Evolutionary conservation across 345 rosid species (phyloP).

Genomic region (Excoecaria cochinchinensis): DNA sequence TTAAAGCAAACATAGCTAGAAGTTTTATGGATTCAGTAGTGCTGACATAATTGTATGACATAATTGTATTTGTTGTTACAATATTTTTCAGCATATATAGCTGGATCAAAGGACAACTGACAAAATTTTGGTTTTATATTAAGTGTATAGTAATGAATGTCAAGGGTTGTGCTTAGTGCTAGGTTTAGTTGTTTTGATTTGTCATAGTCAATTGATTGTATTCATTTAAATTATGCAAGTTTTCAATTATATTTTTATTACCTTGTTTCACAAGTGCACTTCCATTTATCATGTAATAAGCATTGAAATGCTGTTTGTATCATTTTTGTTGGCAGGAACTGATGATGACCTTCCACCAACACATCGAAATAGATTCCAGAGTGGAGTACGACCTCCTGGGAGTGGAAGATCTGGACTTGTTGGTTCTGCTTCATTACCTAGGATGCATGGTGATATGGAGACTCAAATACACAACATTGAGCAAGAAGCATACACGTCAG

Average conservation of each 20-base stretch:
- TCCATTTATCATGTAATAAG: neutral
- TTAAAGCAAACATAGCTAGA: slow-evolving; percentile 5
- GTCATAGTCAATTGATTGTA: neutral
- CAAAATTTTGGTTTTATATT: neutral
- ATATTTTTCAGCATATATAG: neutral
- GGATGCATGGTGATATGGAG: slow-evolving; percentile 83
- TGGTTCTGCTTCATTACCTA: slow-evolving; percentile 57
- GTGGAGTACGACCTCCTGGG: slow-evolving; percentile 66
- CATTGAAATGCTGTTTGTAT: neutral
- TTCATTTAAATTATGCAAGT: neutral
- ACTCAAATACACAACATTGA: slow-evolving; percentile 85
- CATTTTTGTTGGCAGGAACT: slow-evolving; percentile 56
- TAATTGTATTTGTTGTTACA: neutral
- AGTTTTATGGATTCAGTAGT: neutral
- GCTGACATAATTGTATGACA: neutral
- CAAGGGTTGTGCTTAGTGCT: neutral
- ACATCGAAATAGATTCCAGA: slow-evolving; percentile 81
- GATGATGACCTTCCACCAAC: slow-evolving; percentile 98
- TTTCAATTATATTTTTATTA: neutral
- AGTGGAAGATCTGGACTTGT: slow-evolving; percentile 79
- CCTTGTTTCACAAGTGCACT: neutral
- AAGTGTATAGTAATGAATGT: neutral
- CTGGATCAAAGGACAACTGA: neutral
- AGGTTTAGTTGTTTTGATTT: neutral
- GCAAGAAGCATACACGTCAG: slow-evolving; percentile 86